Conservation (phyloP, 768 basidiomycete genomes). For the Paxillus involutus region DNA sequence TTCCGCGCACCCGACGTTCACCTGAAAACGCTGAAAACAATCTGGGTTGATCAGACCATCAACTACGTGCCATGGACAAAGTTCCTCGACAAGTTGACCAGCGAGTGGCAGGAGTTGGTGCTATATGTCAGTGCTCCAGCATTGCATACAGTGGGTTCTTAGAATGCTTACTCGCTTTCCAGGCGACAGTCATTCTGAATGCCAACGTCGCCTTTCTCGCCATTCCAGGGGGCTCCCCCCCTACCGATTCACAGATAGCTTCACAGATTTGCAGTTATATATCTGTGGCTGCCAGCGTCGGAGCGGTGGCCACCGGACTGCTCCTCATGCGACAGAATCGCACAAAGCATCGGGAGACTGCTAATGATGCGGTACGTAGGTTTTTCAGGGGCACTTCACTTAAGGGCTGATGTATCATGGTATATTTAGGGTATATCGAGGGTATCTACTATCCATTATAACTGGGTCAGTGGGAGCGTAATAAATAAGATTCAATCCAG, state of each 20-base stretch:
- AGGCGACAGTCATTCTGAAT: slow-evolving; percentile 51
- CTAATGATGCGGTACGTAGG: slow-evolving; percentile 28
- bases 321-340: slow-evolving; percentile 39
- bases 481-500: too few species aligned
- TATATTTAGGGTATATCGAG: too few species aligned
- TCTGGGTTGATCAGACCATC: slow-evolving; percentile 46
- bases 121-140: slow-evolving; percentile 38
- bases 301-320: slow-evolving; percentile 34
- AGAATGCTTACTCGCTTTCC: background rate
- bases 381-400: background rate
- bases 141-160: background rate
- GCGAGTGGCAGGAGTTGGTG: slow-evolving; percentile 49
- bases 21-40: slow-evolving; percentile 36
- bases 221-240: slow-evolving; percentile 29
- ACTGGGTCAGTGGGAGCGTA: too few species aligned
- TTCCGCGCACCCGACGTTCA: slow-evolving; percentile 48
- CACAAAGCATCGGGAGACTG: slow-evolving; percentile 20
- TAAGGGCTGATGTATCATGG: too few species aligned
- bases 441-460: too few species aligned
- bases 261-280: slow-evolving; percentile 38
- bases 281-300: slow-evolving; percentile 36
- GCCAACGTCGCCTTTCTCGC: slow-evolving; percentile 55
- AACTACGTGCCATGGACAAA: slow-evolving; percentile 38
- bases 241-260: background rate
- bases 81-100: slow-evolving; percentile 40